Evolutionary conservation across 1,284 basidiomycete species (phyloP).

Genomic region (Inonotus obliquus): DNA sequence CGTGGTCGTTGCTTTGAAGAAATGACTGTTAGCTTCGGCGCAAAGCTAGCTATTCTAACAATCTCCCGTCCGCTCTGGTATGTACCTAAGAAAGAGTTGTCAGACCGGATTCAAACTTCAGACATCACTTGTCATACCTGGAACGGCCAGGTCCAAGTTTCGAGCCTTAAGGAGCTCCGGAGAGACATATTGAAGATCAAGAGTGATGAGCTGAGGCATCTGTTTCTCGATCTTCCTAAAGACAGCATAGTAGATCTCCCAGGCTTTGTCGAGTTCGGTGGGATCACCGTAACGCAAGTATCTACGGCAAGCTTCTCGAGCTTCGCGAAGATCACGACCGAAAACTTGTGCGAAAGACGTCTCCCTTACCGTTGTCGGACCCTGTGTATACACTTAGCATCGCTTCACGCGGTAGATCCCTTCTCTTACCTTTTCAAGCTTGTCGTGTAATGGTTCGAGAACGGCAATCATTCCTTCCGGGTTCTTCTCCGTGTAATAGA

Average conservation of each 20-base stretch:
- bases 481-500: conserved; percentile 98
- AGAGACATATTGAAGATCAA: conserved; percentile 98
- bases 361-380: conserved; percentile 91
- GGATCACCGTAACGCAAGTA: conserved; percentile 88
- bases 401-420: not conserved
- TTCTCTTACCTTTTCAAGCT: conserved; percentile 77
- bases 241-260: conserved; percentile 98
- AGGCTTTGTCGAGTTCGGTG: conserved; percentile 94
- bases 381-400: conserved; percentile 44
- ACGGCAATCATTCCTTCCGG: conserved; percentile 98
- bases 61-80: conserved; percentile 90
- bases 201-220: conserved; percentile 82
- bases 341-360: conserved; percentile 95
- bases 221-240: conserved; percentile 98
- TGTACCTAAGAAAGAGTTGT: conserved; percentile 53
- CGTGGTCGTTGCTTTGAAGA: conserved; percentile 98
- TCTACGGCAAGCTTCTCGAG: conserved; percentile 87
- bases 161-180: conserved; percentile 87
- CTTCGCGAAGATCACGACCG: conserved; percentile 90
- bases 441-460: conserved; percentile 90
- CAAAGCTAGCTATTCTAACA: conserved; percentile 81
- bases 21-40: conserved; percentile 87
- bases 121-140: conserved; percentile 50
- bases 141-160: conserved; percentile 91
- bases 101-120: conserved; percentile 3